Percentiles rank a stretch among this genome's conserved stretches.
Evolutionary conservation across 2,329 filamentous ascomycete species (phyloP).

Genomic region (Aspergillus sp.): DNA sequence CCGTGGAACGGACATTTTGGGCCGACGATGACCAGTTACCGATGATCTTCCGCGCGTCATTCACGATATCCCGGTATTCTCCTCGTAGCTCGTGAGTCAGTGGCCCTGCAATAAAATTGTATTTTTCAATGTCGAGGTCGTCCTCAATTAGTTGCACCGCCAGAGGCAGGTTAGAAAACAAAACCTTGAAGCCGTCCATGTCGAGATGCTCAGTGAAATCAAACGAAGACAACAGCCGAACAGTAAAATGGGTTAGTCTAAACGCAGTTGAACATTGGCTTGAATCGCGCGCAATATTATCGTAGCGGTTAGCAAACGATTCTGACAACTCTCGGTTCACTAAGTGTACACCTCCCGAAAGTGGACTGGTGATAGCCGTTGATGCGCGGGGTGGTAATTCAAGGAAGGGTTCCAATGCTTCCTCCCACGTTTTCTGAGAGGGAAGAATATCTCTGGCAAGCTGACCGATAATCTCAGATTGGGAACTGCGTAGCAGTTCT

Average conservation of each 20-base stretch:
- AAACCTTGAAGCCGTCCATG: constrained; percentile 33
- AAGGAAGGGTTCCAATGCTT: constrained; percentile 58
- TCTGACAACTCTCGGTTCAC: constrained; percentile 41
- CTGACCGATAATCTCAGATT: constrained; percentile 27
- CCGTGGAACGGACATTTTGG: constrained; percentile 12
- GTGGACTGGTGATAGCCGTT: constrained; percentile 69
- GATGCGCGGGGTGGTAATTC: constrained; percentile 50
- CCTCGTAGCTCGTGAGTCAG: constrained; percentile 51
- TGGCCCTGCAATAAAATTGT: constrained; percentile 54
- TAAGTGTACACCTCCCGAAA: constrained; percentile 71
- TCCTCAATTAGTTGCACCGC: constrained; percentile 59
- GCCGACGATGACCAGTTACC: constrained; percentile 40
- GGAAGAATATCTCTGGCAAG: constrained; percentile 59
- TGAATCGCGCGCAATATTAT: constrained; percentile 57
- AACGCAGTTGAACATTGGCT: constrained; percentile 71
- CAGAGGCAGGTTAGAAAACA: constrained; percentile 55
- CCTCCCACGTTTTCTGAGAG: constrained; percentile 62
- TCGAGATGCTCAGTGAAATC: constrained; percentile 34
- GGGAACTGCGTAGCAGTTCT: constrained; percentile 44
- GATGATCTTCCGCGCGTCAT: constrained; percentile 51
- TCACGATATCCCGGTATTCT: constrained; percentile 54
- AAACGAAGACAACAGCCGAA: constrained; percentile 54
- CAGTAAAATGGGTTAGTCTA: constrained; percentile 71
- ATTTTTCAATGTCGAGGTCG: constrained; percentile 56
- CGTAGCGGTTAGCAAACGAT: constrained; percentile 22